Base-by-base conservation (phyloP, 306 rosid species). In the Corylus avellana region DNA sequence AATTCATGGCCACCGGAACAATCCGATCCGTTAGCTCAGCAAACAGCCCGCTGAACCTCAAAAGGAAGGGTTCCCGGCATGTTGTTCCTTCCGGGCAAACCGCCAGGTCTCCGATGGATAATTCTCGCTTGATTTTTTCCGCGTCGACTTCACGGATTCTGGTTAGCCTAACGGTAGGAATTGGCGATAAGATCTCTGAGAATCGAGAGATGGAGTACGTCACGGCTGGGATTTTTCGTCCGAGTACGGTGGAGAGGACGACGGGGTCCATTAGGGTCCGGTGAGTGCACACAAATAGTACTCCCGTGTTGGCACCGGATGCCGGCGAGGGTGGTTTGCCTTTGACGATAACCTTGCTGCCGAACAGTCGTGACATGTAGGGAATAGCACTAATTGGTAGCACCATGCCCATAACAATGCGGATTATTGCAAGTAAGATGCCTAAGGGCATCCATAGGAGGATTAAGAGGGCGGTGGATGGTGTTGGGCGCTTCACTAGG, bases 61-160 rank as follows among this genome's bases (percentile, higher is more conserved):
- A 27, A 7, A 95, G 93, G n/a, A 95, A 95, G 2, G 99, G 99
- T 47, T 95, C 98, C 1, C 99, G 92, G 29, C 99, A 95, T 0
- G 99, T 95, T 5, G 99, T 95, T 27, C 99, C 99, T 84, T 95
- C 99, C 0, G 99, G 99, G 44, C 99, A 95, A 59, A 95, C 98
- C 0, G 78, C 99, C 1, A 95, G 70, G 49, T 95, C 99, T 0
- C 99, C 98, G 54, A 79, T 83, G 3, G 94, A 56, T 55, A 95
- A 22, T 58, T 89, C 83, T 1, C 42, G 62, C 84, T 93, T 90
- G 59, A 95, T 95, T 70, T 47, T 90, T 8, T 87, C 94, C 0
- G 99, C 90, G 27, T 95, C 99, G 0, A 89, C 85, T 7, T 91
- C 78, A 8, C 98, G 88, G 14, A 49, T 83, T 4, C 99, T 81